Percentiles rank a stretch among this genome's conserved stretches.
Evolutionary conservation across 1,139 yeast genomes (phyloP).

Genomic region (Blastobotrys petasosporus): DNA sequence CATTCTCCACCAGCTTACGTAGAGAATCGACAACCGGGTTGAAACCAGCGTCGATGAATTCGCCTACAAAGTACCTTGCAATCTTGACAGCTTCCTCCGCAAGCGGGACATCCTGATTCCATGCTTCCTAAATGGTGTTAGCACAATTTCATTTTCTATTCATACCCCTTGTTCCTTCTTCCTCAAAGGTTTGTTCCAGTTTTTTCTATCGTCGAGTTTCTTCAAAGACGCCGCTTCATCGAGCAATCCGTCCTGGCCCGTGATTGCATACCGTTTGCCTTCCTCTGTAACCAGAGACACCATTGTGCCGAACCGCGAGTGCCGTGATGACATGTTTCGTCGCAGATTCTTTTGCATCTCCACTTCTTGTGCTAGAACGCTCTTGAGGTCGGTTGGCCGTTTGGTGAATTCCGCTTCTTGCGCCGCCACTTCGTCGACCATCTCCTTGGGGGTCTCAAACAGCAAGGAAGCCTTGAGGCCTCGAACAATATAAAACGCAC

Average conservation of each 20-base stretch:
- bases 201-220: slow-evolving; percentile 59
- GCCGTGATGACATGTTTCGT: slow-evolving; percentile 55
- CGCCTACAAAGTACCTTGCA: slow-evolving; percentile 45
- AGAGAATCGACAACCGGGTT: slow-evolving; percentile 55
- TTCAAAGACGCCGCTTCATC: slow-evolving; percentile 46
- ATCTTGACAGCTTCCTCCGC: slow-evolving; percentile 33
- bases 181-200: slow-evolving; percentile 49
- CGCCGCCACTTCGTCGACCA: not conserved
- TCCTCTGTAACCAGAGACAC: slow-evolving; percentile 59
- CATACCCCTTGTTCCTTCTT: slow-evolving; percentile 24
- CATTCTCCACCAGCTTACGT: slow-evolving; percentile 47
- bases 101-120: slow-evolving; percentile 29
- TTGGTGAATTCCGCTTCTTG: not conserved
- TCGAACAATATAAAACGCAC: slow-evolving; percentile 56
- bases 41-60: slow-evolving; percentile 70
- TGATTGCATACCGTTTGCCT: slow-evolving; percentile 55
- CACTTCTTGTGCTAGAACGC: slow-evolving; percentile 54
- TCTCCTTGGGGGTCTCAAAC: slow-evolving; percentile 13
- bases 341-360: slow-evolving; percentile 40
- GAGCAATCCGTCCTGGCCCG: slow-evolving; percentile 67
- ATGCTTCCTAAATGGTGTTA: slow-evolving; percentile 18
- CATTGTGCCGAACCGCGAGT: slow-evolving; percentile 86
- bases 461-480: slow-evolving; percentile 44
- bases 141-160: slow-evolving; percentile 40
- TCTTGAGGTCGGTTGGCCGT: slow-evolving; percentile 36